Base-by-base conservation (phyloP, 1,284 basidiomycete species). In the Microbotryum intermedium region DNA sequence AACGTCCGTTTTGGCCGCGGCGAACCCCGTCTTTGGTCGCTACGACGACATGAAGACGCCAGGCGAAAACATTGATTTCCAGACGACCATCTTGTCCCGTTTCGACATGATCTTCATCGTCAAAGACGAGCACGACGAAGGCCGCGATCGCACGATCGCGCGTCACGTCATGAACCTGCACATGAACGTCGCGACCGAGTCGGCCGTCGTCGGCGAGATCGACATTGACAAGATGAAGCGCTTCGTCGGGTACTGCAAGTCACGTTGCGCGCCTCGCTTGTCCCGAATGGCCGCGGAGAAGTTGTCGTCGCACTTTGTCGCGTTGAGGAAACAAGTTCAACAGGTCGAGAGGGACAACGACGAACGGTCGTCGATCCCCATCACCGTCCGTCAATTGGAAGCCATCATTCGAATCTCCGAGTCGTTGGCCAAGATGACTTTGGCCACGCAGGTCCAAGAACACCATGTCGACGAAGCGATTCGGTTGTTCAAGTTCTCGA, bases 91-190 rank as follows among this genome's bases (percentile, higher is more conserved):
- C 72, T 76, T 99, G 76, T 97, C 91, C 56, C 86, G 95, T 64
- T 99, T 99, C 76, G 95, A 99, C 73, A 97, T 99, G 95, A 98
- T 99, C 72, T 99, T 98, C 78, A 95, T 99, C 69, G 88, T 99
- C 68, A 93, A 90, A 74, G 95, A 99, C 72, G 93, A 97, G 72
- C 95, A 98, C 75, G 91, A 97, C 73, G 95, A 98, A 76, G 79
- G 81, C 54, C 83, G 95, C 50, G 95, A 99, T 76, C 84, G 86
- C 87, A 90, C 86, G 69, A 95, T 98, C 69, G 94, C 95, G 13
- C 90, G 87, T 76, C 92, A 97, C 74, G 92, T 99, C 70, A 94
- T 99, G 89, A 93, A 93, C 74, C 89, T 97, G 57, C 95, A 98
- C 75, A 97, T 97, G 91, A 94, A 94, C 76, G 81, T 88, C 52